Evolutionary conservation across 352 stramenopile species (phyloP), one percentile per base, ranked within the genome.

Genomic region (Peronosclerospora sorghi): DNA sequence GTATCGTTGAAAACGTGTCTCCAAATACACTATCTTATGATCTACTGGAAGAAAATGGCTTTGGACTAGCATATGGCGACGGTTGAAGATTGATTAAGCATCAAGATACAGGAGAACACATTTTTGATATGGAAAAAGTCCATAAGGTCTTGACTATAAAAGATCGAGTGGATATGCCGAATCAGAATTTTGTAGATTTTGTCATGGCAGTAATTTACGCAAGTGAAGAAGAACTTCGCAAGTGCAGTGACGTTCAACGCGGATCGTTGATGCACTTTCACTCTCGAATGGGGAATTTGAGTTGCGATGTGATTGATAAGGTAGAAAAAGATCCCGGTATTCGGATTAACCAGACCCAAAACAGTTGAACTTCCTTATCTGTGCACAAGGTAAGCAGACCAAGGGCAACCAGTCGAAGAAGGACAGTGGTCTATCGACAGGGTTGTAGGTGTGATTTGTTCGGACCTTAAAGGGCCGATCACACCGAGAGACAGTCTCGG

Each of bases 201-300:
- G 13, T 34, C 9, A 9, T 34, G 28, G 9, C 28, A 34, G 15
- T 4, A 4, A 12, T 34, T 13, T n/a, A 34, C n/a, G n/a, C n/a
- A 4, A n/a, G 15, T 34, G 15, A 9, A 4, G 15, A n/a, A 15
- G 28, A 15, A 10, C 8, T 34, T 9, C 28, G 15, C 9, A 9
- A 9, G 13, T n/a, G 8, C 13, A n/a, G 3, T 12, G 28, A 39
- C 14, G 13, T 21, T n/a, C 19, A 48, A n/a, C 10, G 32, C 4
- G 19, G 32, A 13, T 39, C 47, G 8, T 13, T 44, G 15, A 7
- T 45, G 30, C 6, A 35, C 0, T 44, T 54, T 10, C 47, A 54
- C 18, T 29, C n/a, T 5, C 23, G 47, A 1, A 8, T 48, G 3
- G 38, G 9, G 0, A 30, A 54, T 14, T 14, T 54, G 14, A 37